Conservation (phyloP, 257 asterid genomes). For the Solanum clarkiae region DNA sequence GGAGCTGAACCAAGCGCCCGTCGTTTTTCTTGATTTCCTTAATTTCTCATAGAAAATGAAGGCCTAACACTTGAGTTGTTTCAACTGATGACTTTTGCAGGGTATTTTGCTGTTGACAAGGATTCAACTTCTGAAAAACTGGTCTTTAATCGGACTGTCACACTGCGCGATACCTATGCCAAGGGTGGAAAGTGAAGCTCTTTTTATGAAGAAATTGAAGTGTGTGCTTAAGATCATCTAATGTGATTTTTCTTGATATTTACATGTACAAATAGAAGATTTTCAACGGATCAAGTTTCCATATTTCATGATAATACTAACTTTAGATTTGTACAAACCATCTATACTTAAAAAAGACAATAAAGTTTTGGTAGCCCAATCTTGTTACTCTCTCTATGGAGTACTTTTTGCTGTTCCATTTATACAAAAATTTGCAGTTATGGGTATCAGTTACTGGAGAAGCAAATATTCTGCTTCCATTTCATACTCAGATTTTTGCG, state of each 20-base stretch:
- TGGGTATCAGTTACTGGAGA: not conserved
- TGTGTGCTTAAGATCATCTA: not conserved
- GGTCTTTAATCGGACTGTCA: constrained; percentile 66
- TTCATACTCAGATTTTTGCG: not conserved
- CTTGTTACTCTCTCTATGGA: not conserved
- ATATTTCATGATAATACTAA: not conserved
- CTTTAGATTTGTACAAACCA: not conserved
- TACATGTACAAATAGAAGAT: not conserved
- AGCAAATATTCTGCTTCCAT: not conserved
- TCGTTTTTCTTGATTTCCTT: not conserved
- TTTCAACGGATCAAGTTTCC: not conserved
- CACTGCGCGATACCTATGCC: constrained; percentile 51
- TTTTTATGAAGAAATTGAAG: not conserved
- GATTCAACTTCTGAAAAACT: constrained; percentile 56
- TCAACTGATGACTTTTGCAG: constrained; percentile 12
- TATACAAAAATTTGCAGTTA: not conserved
- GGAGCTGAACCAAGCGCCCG: not conserved
- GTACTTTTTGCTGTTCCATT: not conserved
- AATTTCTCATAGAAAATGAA: not conserved
- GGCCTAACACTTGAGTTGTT: not conserved
- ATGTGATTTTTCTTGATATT: not conserved
- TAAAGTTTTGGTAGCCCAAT: not conserved
- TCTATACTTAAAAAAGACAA: not conserved
- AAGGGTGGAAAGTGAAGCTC: constrained; percentile 44
- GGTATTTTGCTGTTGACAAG: constrained; percentile 62